Percentiles rank a stretch among this genome's conserved stretches.
Evolutionary conservation across 192 early-diverging fungal species (phyloP).

Genomic region (Coemansia sp.): DNA sequence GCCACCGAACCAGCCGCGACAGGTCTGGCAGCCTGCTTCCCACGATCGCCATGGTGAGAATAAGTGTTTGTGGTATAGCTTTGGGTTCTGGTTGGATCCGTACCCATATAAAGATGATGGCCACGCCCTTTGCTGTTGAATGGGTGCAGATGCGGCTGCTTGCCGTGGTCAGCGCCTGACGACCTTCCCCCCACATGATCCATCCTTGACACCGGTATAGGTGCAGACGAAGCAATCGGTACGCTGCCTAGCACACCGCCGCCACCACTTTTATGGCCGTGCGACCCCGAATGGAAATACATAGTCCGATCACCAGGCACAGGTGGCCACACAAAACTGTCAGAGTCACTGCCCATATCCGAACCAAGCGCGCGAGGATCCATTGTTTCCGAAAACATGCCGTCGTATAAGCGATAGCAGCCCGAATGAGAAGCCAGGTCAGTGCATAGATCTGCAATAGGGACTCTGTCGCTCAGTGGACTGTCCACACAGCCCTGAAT

Average conservation of each 20-base stretch:
- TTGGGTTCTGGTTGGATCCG: background rate
- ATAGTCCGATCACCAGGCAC: slow-evolving; percentile 10
- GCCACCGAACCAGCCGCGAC: slow-evolving; percentile 16
- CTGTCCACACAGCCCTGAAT: slow-evolving; percentile 1
- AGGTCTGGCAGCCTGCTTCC: slow-evolving; percentile 23
- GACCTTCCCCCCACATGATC: slow-evolving; percentile 7
- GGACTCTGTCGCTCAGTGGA: slow-evolving; percentile 11
- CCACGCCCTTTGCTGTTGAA: slow-evolving; percentile 23
- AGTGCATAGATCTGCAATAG: slow-evolving; percentile 18
- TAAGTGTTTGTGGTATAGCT: background rate
- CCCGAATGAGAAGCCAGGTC: slow-evolving; percentile 40
- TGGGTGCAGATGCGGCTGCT: background rate
- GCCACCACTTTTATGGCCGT: background rate
- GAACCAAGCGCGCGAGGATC: slow-evolving; percentile 14
- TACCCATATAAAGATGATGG: slow-evolving; percentile 11
- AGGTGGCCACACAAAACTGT: slow-evolving; percentile 28
- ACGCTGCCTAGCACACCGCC: slow-evolving; percentile 1
- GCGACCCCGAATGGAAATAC: slow-evolving; percentile 11
- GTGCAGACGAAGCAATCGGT: slow-evolving; percentile 44
- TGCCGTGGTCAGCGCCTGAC: slow-evolving; percentile 7
- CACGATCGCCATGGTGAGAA: background rate
- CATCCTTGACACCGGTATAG: slow-evolving; percentile 34
- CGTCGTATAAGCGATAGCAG: slow-evolving; percentile 55
- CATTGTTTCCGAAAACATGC: slow-evolving; percentile 17
- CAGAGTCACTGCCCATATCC: slow-evolving; percentile 21